Evolutionary conservation across 129 eudicot genomes (phyloP).

Genomic region (Lonicera japonica): DNA sequence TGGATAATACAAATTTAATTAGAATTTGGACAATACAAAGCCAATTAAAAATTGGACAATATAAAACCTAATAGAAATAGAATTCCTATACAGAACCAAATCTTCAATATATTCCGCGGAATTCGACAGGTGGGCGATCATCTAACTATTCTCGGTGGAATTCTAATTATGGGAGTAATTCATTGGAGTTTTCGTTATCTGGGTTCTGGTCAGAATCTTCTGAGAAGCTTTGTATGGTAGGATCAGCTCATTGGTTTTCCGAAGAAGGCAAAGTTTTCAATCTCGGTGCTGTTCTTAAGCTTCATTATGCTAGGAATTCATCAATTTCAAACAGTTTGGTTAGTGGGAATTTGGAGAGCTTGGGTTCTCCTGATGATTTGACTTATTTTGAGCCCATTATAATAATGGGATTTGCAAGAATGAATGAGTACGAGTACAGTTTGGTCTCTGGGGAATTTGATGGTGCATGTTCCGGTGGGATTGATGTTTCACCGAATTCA

Average conservation of each 20-base stretch:
- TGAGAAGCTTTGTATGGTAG: conserved; percentile 54
- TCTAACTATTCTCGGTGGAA: background rate
- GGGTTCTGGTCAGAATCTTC: conserved; percentile 77
- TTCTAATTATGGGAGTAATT: background rate
- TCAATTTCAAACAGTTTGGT: conserved; percentile 39
- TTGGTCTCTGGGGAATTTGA: conserved; percentile 31
- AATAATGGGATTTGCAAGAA: conserved; percentile 38
- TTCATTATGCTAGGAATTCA: conserved; percentile 36
- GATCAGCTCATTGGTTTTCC: conserved; percentile 39
- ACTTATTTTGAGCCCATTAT: conserved; percentile 49
- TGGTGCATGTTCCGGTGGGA: conserved; percentile 10
- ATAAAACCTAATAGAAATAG: too few species aligned
- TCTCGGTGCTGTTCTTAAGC: conserved; percentile 53
- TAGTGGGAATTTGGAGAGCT: conserved; percentile 55
- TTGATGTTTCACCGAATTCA: conserved; percentile 3
- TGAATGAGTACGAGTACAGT: conserved; percentile 28
- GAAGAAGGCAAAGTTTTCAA: conserved; percentile 20
- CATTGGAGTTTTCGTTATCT: conserved; percentile 29
- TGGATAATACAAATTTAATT: too few species aligned
- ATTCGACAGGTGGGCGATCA: background rate
- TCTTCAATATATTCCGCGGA: background rate
- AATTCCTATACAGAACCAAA: too few species aligned
- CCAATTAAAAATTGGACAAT: too few species aligned
- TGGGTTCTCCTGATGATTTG: conserved; percentile 27
- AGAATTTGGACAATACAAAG: too few species aligned